Percentiles rank a stretch among this genome's conserved stretches.
These are phyloP conservation scores for Oryza meridionalis DNA, from an alignment of 176 grass and related monocot genomes.

Conservation along the genomic window DNA sequence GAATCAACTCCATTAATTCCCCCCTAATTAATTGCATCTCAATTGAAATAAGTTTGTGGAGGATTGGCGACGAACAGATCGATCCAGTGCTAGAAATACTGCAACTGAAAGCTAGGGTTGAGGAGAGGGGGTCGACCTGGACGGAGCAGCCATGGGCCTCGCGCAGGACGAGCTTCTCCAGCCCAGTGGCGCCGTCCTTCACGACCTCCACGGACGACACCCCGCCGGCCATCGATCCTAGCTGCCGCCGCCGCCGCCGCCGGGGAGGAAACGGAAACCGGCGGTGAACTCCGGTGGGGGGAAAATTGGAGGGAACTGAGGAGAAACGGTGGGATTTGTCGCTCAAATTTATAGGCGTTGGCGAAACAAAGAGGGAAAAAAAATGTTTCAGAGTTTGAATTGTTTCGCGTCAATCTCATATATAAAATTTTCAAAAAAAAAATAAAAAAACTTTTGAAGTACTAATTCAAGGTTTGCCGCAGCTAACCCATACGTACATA, in stretches of 20 bases:
- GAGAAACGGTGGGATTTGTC: background rate
- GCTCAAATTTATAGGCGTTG: conserved; percentile 31
- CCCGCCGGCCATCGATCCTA: conserved; percentile 27
- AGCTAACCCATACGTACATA: too few relatives aligned
- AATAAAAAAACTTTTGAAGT: too few relatives aligned
- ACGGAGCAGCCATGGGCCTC: conserved; percentile 47
- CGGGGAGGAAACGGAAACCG: background rate
- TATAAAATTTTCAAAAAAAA: too few relatives aligned
- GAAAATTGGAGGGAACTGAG: background rate
- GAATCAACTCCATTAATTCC: background rate
- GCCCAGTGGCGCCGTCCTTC: conserved; percentile 43
- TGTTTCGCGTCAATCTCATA: background rate
- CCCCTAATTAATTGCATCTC: background rate
- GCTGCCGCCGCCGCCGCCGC: background rate
- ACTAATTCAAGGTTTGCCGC: too few relatives aligned
- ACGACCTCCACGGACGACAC: conserved; percentile 41
- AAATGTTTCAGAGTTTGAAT: background rate
- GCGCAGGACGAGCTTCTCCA: conserved; percentile 55
- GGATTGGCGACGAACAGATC: background rate
- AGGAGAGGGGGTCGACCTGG: conserved; percentile 27
- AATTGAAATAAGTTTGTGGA: background rate
- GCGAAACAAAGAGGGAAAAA: background rate
- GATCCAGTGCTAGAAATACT: background rate
- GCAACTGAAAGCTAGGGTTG: background rate
- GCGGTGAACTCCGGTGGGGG: background rate